Percentiles rank a stretch among this genome's conserved stretches.
These are phyloP conservation scores for Teratosphaeria nubilosa DNA, from an alignment of 2,329 filamentous ascomycete genomes.

Conservation along the genomic window DNA sequence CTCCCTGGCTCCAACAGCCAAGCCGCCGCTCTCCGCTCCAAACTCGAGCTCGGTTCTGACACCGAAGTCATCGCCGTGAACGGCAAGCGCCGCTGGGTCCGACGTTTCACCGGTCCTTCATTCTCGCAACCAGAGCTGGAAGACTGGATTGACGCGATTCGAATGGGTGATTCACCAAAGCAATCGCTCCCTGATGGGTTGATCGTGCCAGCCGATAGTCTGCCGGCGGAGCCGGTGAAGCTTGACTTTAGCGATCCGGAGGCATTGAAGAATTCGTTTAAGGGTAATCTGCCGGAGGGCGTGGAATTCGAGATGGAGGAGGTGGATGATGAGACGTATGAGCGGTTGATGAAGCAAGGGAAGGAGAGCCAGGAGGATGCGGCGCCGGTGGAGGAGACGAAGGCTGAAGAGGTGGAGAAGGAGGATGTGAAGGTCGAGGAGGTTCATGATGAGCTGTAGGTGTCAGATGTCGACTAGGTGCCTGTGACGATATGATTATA, in stretches of 20 bases:
- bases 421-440: neutral
- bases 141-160: conserved; percentile 81
- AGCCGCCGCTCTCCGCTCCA: conserved; percentile 44
- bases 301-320: conserved; percentile 26
- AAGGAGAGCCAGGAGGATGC: neutral
- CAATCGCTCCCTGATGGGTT: conserved; percentile 51
- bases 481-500: neutral
- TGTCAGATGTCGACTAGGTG: neutral
- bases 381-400: neutral
- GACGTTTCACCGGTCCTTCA: conserved; percentile 51
- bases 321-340: conserved; percentile 24
- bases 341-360: conserved; percentile 17
- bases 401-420: neutral
- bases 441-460: conserved; percentile 3
- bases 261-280: conserved; percentile 10
- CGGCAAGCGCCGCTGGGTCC: conserved; percentile 77
- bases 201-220: conserved; percentile 20
- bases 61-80: conserved; percentile 75
- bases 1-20: conserved; percentile 55
- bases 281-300: conserved; percentile 20
- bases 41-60: conserved; percentile 49
- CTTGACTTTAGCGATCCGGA: conserved; percentile 2
- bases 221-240: conserved; percentile 16
- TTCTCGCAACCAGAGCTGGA: conserved; percentile 50
- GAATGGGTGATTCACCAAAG: conserved; percentile 78